Evolutionary conservation across 441 rosid genomes (phyloP).

Genomic region (Adansonia grandidieri): DNA sequence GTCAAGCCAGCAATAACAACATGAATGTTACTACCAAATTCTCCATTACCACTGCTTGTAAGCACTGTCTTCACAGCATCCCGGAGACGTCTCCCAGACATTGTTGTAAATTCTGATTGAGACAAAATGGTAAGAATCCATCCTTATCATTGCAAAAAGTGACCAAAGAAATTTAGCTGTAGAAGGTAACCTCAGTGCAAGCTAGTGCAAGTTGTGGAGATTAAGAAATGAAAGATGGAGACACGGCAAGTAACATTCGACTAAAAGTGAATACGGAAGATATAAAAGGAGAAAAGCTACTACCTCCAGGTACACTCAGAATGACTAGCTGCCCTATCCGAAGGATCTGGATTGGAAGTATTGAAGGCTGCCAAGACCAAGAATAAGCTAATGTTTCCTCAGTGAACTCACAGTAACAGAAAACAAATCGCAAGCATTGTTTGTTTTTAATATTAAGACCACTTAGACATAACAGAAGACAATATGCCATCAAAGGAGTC

Average conservation of each 20-base stretch:
- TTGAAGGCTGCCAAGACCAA: conserved; percentile 73
- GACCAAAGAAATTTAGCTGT: conserved; percentile 4
- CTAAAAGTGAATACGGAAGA: conserved; percentile 1
- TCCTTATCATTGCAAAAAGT: not conserved
- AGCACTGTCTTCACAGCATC: conserved; percentile 81
- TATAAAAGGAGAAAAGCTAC: conserved; percentile 21
- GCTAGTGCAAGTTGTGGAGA: not conserved
- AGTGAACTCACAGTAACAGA: not conserved
- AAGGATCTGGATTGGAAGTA: conserved; percentile 90
- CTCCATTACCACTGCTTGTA: conserved; percentile 47
- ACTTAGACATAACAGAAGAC: not conserved
- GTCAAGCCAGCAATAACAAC: conserved; percentile 90
- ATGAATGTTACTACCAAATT: conserved; percentile 53
- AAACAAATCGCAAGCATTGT: not conserved
- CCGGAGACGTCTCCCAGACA: conserved; percentile 98
- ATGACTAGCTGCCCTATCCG: conserved; percentile 83
- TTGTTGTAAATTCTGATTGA: conserved; percentile 83
- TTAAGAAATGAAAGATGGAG: conserved; percentile 3
- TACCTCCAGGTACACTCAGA: conserved; percentile 97
- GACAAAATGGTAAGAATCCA: conserved; percentile 16
- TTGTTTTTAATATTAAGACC: not conserved
- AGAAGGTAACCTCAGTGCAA: not conserved
- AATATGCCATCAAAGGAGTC: not conserved
- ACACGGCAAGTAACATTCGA: not conserved
- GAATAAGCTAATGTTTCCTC: conserved; percentile 25